phyloP scores from a whole-genome alignment of 208 protist genomes.

The Acanthamoeba healyi region DNA sequence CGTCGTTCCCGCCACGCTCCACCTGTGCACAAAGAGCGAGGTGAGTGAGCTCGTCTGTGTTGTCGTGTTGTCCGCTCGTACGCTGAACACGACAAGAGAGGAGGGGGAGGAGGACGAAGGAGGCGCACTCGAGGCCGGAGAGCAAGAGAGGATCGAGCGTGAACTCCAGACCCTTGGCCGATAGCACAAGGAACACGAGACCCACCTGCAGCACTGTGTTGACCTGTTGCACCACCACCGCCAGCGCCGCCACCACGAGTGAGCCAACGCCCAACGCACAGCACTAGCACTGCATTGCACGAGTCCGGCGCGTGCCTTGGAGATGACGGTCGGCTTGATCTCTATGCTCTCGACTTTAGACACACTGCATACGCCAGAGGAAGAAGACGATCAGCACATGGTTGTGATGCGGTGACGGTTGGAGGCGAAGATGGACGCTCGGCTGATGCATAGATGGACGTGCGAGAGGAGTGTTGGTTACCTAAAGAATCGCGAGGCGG shows the following conservation, averaged over 20 bases:
- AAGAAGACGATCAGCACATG: too few species aligned
- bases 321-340: conserved; percentile 12
- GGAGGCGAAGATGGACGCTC: too few species aligned
- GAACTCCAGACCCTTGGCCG: not conserved
- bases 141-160: not conserved
- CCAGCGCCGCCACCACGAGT: too few species aligned
- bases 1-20: not conserved
- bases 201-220: not conserved
- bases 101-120: not conserved
- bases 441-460: not conserved
- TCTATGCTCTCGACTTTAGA: not conserved
- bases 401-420: too few species aligned
- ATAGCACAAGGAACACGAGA: not conserved
- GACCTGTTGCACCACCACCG: not conserved
- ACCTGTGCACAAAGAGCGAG: not conserved
- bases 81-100: too few species aligned
- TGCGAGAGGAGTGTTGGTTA: not conserved
- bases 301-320: not conserved
- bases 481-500: not conserved
- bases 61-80: too few species aligned
- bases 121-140: not conserved
- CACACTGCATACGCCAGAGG: not conserved
- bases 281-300: not conserved
- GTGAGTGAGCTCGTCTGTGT: not conserved
- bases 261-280: not conserved